Evolutionary conservation across 331 rosid genomes (phyloP), one percentile per base, ranked within the genome.

Genomic region (Quercus phellos): DNA sequence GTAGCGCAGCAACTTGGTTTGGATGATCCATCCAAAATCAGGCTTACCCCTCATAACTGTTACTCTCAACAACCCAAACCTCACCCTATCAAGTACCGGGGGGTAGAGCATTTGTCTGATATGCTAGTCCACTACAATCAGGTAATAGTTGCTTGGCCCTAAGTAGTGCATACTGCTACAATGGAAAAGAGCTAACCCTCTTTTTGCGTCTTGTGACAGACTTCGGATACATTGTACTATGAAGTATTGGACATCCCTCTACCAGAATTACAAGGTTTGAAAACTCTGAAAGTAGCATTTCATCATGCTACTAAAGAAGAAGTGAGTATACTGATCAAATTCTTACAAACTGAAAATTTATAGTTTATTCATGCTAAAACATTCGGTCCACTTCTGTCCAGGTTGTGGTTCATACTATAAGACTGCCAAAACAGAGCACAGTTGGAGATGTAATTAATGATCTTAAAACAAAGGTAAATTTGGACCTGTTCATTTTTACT

Each of bases 61-160:
- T 93, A 93, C 85, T 93, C 98, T 72, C 98, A 93, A 68, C 97
- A 93, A 82, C 98, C 98, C 42, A 93, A 91, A 80, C 98, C 97
- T 32, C 97, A 93, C 78, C 91, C 97, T 56, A 90, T 93, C 29
- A 90, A 93, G 84, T 93, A 90, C 74, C 90, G 97, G 21, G 98
- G 97, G 55, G 88, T 87, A 75, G 98, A 93, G 0, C 90, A 80
- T 81, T 88, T 93, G 81, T 90, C 93, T 68, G 97, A 93, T 82
- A 91, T 93, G 97, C 87, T 91, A 79, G 92, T 88, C 73, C 97
- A 93, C 87, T 93, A 93, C 85, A 93, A 91, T 84, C 98, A 93
- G 87, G 98, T 93, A 81, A 75, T 72, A 64, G 71, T 84, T 9
- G 55, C 77, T 19, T 68, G 42, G 51, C 70, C 66, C 50, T 75